phyloP scores from a whole-genome alignment of 2,329 filamentous ascomycete genomes.

The Fusarium lateritium region DNA sequence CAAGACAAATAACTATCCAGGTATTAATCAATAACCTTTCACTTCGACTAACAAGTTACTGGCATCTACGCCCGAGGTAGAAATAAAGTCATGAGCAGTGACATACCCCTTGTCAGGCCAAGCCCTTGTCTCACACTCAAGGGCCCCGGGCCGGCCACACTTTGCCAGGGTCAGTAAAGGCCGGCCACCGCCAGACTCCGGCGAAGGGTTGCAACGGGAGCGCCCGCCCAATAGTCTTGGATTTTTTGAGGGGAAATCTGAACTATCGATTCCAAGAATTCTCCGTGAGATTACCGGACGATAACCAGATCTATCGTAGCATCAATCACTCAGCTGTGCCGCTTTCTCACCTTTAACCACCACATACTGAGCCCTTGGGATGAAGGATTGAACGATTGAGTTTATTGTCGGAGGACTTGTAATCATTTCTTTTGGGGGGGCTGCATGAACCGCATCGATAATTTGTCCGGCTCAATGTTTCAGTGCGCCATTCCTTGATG shows the following conservation, averaged over 20 bases:
- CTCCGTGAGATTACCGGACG: conserved; percentile 8
- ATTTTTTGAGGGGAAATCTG: conserved; percentile 9
- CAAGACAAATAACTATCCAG: too few relatives aligned
- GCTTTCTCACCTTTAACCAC: not conserved
- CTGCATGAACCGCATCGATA: not conserved
- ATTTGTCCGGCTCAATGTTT: not conserved
- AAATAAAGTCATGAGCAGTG: conserved; percentile 14
- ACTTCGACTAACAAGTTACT: too few relatives aligned
- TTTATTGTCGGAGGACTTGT: not conserved
- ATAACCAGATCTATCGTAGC: conserved; percentile 1
- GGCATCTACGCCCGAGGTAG: not conserved
- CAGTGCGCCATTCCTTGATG: too few relatives aligned
- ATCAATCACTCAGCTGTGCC: conserved; percentile 18
- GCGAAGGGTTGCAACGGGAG: conserved; percentile 19
- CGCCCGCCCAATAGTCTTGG: conserved; percentile 15
- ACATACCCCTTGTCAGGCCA: conserved; percentile 24
- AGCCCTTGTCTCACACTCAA: conserved; percentile 25
- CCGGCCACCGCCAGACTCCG: conserved; percentile 8
- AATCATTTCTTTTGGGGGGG: not conserved
- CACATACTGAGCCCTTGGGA: not conserved
- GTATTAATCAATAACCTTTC: too few relatives aligned
- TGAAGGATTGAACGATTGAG: conserved; percentile 2
- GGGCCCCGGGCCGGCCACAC: conserved; percentile 7
- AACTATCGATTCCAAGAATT: conserved; percentile 17
- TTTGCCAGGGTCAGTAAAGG: conserved; percentile 22